Base-by-base conservation (phyloP, 2,329 filamentous ascomycete genomes). In the Calonectria naviculata region DNA sequence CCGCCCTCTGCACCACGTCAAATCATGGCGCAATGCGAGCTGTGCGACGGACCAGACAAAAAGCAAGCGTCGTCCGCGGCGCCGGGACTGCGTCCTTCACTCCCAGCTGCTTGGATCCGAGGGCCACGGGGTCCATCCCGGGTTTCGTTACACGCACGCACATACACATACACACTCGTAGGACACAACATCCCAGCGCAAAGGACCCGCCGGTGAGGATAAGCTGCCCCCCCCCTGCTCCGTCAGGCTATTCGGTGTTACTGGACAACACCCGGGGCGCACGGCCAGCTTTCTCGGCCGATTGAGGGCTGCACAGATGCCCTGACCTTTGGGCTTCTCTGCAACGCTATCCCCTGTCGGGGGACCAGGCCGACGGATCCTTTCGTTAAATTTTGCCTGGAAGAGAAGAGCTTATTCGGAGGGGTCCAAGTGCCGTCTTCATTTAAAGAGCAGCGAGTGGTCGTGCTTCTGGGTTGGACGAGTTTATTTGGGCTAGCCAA, bases 231-330 rank as follows among this genome's bases (percentile, higher is more conserved):
- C 13, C 34, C 21, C 52, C 52, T 36, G 31, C 52, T 21, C 17
- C 21, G 21, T 15, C 31, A 24, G 52, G 52, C 34, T 34, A 15
- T 58, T 44, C 36, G 56, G 56, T 61, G 56, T 44, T 44, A 42
- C n/a, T 61, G 31, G 13, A 29, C 26, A 29, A 15, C 21, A 24
- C 56, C 38, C n/a, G 17, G 24, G 13, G 56, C 56, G 56, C 56
- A 61, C 56, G 56, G 56, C 56, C 56, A 61, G 56, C 36, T 61
- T 28, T 61, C 28, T 61, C 56, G 56, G 56, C 56, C 56, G 56
- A 61, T 61, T 41, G 56, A 61, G 15, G 26, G 38, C 36, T 44
- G 28, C 36, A 19, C 36, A 61, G 36, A 42, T 61, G 56, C 56
- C 38, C 56, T 61, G 56, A 44, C 26, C 56, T 61, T 34, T 28